phyloP scores from a whole-genome alignment of 352 stramenopile species.

The Phytophthora megakarya region DNA sequence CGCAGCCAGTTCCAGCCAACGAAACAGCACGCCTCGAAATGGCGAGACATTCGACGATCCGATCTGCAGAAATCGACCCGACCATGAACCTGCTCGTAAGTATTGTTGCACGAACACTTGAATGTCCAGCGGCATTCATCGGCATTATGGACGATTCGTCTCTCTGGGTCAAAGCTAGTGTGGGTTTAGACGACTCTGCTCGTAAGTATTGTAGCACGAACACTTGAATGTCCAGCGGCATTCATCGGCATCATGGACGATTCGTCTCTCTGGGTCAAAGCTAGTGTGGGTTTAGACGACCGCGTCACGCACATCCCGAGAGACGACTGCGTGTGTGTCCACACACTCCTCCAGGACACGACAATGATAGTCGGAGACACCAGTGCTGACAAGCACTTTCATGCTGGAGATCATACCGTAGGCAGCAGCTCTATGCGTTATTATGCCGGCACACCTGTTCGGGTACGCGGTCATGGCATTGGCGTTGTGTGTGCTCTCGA shows the following conservation, averaged over 20 bases:
- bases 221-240: conserved; percentile 65
- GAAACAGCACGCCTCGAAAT: conserved; percentile 55
- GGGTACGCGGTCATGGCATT: conserved; percentile 62
- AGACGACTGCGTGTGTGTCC: conserved; percentile 60
- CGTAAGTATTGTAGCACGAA: conserved; percentile 71
- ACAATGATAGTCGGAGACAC: conserved; percentile 74
- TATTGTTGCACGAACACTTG: conserved; percentile 71
- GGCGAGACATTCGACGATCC: conserved; percentile 58
- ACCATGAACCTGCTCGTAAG: conserved; percentile 77
- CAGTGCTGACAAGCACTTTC: conserved; percentile 69
- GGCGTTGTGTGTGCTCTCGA: conserved; percentile 75
- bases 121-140: conserved; percentile 71
- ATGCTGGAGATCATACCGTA: conserved; percentile 56
- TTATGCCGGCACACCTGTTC: conserved; percentile 66
- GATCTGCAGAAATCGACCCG: conserved; percentile 55
- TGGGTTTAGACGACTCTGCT: conserved; percentile 64
- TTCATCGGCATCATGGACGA: conserved; percentile 76
- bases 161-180: conserved; percentile 71
- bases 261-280: conserved; percentile 64
- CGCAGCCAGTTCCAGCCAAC: conserved; percentile 48
- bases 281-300: conserved; percentile 62
- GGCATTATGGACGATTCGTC: conserved; percentile 60
- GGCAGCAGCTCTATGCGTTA: conserved; percentile 54
- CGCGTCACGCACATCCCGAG: conserved; percentile 51
- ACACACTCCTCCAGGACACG: conserved; percentile 47